Percentiles rank a stretch among this genome's conserved stretches.
These are phyloP conservation scores for Tubosaeta brunneosetosa DNA, from an alignment of 768 basidiomycete species.

Conservation along the genomic window DNA sequence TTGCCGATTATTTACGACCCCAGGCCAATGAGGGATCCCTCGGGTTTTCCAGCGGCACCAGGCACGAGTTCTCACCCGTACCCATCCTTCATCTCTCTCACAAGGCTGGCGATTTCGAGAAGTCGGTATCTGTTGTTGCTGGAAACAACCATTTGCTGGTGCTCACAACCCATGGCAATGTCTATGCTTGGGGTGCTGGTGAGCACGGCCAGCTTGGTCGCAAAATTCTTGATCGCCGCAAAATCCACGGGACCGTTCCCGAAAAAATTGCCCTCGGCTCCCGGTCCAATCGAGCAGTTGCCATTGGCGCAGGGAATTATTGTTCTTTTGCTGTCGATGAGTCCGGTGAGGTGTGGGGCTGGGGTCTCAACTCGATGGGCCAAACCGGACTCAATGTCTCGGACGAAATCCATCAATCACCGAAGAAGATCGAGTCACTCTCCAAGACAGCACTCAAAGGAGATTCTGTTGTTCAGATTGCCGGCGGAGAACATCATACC, in stretches of 20 bases:
- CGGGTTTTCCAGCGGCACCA: slow-evolving; percentile 69
- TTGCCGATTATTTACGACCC: slow-evolving; percentile 3
- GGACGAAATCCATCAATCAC: slow-evolving; percentile 56
- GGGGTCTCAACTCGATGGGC: slow-evolving; percentile 94
- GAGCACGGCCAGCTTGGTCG: slow-evolving; percentile 91
- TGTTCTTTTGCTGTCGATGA: slow-evolving; percentile 91
- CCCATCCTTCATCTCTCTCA: slow-evolving; percentile 55
- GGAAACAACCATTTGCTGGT: slow-evolving; percentile 90
- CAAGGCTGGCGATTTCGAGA: slow-evolving; percentile 63
- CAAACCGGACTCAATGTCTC: slow-evolving; percentile 61
- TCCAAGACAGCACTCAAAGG: slow-evolving; percentile 57
- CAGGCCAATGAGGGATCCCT: slow-evolving; percentile 76
- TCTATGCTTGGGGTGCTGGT: slow-evolving; percentile 88
- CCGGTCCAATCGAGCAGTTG: slow-evolving; percentile 59
- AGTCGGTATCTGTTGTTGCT: slow-evolving; percentile 68
- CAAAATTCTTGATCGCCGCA: slow-evolving; percentile 81
- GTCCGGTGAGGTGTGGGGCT: slow-evolving; percentile 80
- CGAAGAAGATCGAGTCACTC: slow-evolving; percentile 60
- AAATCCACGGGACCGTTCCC: slow-evolving; percentile 84
- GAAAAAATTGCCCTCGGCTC: slow-evolving; percentile 77
- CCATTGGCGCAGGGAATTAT: slow-evolving; percentile 75
- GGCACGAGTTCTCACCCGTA: slow-evolving; percentile 63
- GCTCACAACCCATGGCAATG: slow-evolving; percentile 79
- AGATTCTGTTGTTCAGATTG: slow-evolving; percentile 65
- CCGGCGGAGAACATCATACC: slow-evolving; percentile 84